Conservation (phyloP, 371 early-diverging fungal genomes). For the Circinella minor region DNA sequence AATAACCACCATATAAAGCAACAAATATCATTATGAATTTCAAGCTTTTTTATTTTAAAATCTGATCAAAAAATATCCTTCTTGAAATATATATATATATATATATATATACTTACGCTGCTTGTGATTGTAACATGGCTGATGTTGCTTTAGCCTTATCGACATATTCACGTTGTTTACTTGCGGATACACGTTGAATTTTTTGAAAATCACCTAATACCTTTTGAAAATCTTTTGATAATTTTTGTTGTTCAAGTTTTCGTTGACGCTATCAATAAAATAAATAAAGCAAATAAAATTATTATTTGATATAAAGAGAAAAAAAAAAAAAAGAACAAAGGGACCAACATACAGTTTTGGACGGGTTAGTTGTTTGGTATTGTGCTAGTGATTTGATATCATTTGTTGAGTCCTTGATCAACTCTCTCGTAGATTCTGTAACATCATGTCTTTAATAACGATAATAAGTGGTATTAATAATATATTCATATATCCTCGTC, state of each 20-base stretch:
- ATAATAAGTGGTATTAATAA: background rate
- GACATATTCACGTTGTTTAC: conserved; percentile 87
- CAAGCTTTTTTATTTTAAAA: background rate
- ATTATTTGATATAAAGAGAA: background rate
- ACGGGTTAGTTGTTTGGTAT: conserved; percentile 32
- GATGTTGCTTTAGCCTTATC: conserved; percentile 66
- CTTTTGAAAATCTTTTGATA: conserved; percentile 92
- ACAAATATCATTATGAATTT: too few relatives aligned
- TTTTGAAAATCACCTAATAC: conserved; percentile 88
- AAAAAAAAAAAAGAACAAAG: conserved; percentile 1
- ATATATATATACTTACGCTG: conserved; percentile 28
- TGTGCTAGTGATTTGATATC: conserved; percentile 76
- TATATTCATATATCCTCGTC: background rate
- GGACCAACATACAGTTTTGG: conserved; percentile 31
- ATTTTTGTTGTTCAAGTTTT: conserved; percentile 79
- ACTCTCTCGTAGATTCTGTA: conserved; percentile 82
- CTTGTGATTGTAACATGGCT: conserved; percentile 42
- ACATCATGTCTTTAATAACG: conserved; percentile 67
- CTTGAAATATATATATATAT: background rate
- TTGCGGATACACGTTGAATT: conserved; percentile 81
- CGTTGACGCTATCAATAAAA: conserved; percentile 60
- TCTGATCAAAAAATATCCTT: background rate
- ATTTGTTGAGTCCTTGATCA: conserved; percentile 77
- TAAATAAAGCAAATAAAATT: too few relatives aligned
- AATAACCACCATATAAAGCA: background rate